Conservation (phyloP, 495 filamentous ascomycete species). For the Stereocaulon alpinum region DNA sequence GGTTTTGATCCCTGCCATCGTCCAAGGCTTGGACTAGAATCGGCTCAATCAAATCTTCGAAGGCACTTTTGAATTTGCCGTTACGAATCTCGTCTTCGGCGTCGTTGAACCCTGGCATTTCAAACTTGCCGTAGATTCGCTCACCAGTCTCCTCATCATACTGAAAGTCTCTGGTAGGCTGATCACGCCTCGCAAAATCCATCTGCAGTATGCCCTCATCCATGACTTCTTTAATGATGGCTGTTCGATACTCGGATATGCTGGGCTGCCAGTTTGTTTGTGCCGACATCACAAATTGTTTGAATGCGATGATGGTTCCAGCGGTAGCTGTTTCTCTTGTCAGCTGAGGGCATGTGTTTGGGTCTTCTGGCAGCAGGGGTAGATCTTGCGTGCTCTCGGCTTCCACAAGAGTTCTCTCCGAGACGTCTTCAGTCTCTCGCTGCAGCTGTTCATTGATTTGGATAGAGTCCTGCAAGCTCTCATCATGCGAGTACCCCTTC, state of each 20-base stretch:
- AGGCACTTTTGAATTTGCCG: slow-evolving; percentile 41
- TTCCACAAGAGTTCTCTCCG: slow-evolving; percentile 26
- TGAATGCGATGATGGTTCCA: slow-evolving; percentile 72
- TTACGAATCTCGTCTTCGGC: slow-evolving; percentile 42
- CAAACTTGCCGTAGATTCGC: slow-evolving; percentile 53
- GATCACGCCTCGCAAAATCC: slow-evolving; percentile 60
- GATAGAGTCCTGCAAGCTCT: slow-evolving; percentile 22
- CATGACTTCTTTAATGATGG: slow-evolving; percentile 45
- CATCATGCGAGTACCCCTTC: background rate
- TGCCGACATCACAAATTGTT: slow-evolving; percentile 60
- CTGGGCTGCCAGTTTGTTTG: slow-evolving; percentile 69
- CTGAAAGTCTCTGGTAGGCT: slow-evolving; percentile 37
- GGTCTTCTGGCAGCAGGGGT: slow-evolving; percentile 55
- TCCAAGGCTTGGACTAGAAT: slow-evolving; percentile 43
- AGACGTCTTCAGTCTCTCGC: slow-evolving; percentile 23
- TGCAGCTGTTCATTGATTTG: slow-evolving; percentile 26
- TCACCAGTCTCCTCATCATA: slow-evolving; percentile 46
- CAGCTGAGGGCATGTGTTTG: slow-evolving; percentile 44
- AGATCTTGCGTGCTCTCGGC: slow-evolving; percentile 38
- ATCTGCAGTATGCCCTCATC: slow-evolving; percentile 44
- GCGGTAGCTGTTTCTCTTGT: slow-evolving; percentile 39
- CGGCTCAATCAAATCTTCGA: slow-evolving; percentile 50
- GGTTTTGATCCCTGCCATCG: slow-evolving; percentile 15
- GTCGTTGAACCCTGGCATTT: slow-evolving; percentile 50
- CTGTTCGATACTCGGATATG: slow-evolving; percentile 56